Base-by-base conservation (phyloP, 2,329 filamentous ascomycete genomes). In the Cladosporium sp. region DNA sequence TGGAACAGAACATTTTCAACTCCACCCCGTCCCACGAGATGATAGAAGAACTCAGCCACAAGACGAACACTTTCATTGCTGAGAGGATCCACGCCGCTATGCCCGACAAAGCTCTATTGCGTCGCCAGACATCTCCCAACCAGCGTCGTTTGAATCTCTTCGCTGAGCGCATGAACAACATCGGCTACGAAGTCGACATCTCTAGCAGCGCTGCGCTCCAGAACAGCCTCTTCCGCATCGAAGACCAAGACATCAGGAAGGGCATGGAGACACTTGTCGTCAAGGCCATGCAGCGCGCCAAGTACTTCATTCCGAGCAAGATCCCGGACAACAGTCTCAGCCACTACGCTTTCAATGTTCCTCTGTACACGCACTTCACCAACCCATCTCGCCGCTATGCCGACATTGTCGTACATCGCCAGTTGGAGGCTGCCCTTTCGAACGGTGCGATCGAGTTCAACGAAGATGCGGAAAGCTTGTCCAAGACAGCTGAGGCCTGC, bases 301-400 rank as follows among this genome's bases (percentile, higher is more conserved):
- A 97, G 76, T 99, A 99, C 79, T 95, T 87, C 70, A 88, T 97
- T 66, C 83, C 88, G 57, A 86, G 89, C 70, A 95, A 91, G 80
- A 85, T 88, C 36, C 77, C 84, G 42, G 87, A 89, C 74, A 88
- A 90, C 62, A 81, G 92, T 64, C 88, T 89, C 77, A 85, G 89
- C 61, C 93, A 99, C 76, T 99, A 95, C 74, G 88, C 91, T 14
- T 82, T 97, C 55, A 99, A 99, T 76, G 78, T 96, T 58, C 92
- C 93, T 0, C 77, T 96, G 12, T 99, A 97, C 80, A 97, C 94
- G 67, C 94, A 99, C 74, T 97, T 97, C 77, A 97, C 93, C 38
- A 93, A 91, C 74, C 94, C 94, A 1, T 95, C 91, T 19, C 88
- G 94, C 57, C 91, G 94, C 61, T 99, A 97, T 74, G 90, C 92